Evolutionary conservation across 257 asterid genomes (phyloP).

Genomic region (Voacanga thouarsii): DNA sequence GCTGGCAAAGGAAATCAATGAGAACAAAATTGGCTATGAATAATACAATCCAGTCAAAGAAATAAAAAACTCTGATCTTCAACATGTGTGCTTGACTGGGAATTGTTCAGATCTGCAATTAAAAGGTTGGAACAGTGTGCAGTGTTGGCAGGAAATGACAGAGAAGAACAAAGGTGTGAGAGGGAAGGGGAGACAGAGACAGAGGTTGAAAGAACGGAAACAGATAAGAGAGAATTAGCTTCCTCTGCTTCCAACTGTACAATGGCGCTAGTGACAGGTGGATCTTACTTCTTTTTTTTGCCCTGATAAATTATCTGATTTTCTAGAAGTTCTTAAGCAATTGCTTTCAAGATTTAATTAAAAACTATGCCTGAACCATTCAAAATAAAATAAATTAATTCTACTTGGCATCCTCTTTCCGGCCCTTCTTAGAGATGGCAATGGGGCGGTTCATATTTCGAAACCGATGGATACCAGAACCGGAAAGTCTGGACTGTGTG

Average conservation of each 20-base stretch:
- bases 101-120: constrained; percentile 1
- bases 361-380: neutral
- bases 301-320: neutral
- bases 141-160: neutral
- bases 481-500: neutral
- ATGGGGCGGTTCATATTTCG: neutral
- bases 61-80: neutral
- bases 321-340: neutral
- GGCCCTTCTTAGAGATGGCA: too few species aligned
- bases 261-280: constrained; percentile 4
- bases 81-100: neutral
- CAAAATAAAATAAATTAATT: too few species aligned
- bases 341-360: neutral
- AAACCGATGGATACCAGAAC: neutral
- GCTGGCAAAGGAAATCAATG: neutral
- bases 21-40: neutral
- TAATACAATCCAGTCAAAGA: neutral
- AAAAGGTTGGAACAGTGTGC: constrained; percentile 8
- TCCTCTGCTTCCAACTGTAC: neutral
- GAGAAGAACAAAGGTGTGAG: neutral
- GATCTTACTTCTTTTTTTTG: neutral
- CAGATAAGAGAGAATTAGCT: constrained; percentile 1
- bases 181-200: constrained; percentile 1
- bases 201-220: neutral
- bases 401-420: neutral